Base-by-base conservation (phyloP, 129 eudicot species). In the Saussurea involucrata region DNA sequence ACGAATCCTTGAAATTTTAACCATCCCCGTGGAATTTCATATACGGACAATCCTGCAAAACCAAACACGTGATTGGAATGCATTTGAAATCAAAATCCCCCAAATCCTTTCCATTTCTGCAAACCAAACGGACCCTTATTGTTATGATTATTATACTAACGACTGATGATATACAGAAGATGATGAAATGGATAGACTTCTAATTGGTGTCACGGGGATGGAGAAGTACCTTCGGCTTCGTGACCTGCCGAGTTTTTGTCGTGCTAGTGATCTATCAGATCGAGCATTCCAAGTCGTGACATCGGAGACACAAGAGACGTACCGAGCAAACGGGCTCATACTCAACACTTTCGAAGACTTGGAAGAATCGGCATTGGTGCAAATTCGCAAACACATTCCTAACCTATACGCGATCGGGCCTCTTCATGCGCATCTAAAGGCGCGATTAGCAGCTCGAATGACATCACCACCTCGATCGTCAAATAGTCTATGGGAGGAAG, bases 271-370 rank as follows among this genome's bases (percentile, higher is more conserved):
- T 65, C 13, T 68, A 9, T 73, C 61, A 0, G 80, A 84, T 28
- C 71, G 53, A 4, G 63, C 25, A 1, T 65, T 78, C n/a, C 80
- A 81, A 49, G 69, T 66, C 10, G 55, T 76, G 1, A 49, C 28
- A 2, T 36, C 69, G 0, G 84, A 80, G 71, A 77, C 85, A 10
- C 78, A 66, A 71, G 72, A 37, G 74, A 76, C 85, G 5, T 58
- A 78, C 18, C 72, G 76, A 63, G 87, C 92, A 22, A 22, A 53
- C 0, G 96, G 84, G 10, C 66, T 80, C 12, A 87, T 90, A 27
- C 82, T 90, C 61, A 90, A 87, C 72, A 83, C 89, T 0, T 90
- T 81, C 13, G 96, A 90, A 76, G 92, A 85, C 25, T 76, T 87
- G 20, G 96, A 90, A 74, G 87, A 86, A 44, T 80, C 87, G 0